phyloP scores from a whole-genome alignment of 345 rosid species.

The Citrus sp. region DNA sequence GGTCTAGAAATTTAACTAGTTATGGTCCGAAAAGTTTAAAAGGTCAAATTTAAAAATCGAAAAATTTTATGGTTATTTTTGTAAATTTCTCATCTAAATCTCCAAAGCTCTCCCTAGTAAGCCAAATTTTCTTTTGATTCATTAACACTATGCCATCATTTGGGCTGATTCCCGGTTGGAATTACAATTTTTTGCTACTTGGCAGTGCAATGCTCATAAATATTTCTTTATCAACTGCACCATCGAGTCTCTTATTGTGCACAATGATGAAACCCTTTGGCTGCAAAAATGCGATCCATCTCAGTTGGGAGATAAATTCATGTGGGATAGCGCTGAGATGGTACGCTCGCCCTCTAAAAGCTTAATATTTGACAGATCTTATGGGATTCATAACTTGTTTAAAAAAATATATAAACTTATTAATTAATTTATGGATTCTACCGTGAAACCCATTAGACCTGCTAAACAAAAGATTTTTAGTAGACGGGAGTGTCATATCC shows the following conservation, averaged over 20 bases:
- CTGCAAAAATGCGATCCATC: conserved; percentile 38
- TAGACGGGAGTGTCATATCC: too few relatives aligned
- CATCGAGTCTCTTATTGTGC: conserved; percentile 24
- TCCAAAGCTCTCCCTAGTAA: conserved; percentile 9
- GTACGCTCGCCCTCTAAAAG: accelerated
- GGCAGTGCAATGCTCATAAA: conserved; percentile 28
- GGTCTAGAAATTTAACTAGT: too few relatives aligned
- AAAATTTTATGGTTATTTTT: too few relatives aligned
- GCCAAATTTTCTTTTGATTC: conserved; percentile 29
- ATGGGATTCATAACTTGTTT: too few relatives aligned
- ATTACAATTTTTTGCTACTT: conserved; percentile 22
- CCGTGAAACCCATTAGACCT: too few relatives aligned
- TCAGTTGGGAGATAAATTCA: too few relatives aligned
- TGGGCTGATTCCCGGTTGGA: conserved; percentile 11
- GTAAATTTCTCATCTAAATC: background rate
- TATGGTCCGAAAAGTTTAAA: too few relatives aligned
- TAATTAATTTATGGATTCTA: too few relatives aligned
- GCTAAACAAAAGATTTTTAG: too few relatives aligned
- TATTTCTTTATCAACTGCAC: conserved; percentile 25
- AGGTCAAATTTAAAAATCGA: too few relatives aligned
- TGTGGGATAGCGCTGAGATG: too few relatives aligned
- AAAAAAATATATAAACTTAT: too few relatives aligned
- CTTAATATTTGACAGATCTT: accelerated
- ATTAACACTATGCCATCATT: conserved; percentile 16
- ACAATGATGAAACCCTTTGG: conserved; percentile 38